Evolutionary conservation across 2,329 filamentous ascomycete genomes (phyloP).

Genomic region (Xylariaceae sp.): DNA sequence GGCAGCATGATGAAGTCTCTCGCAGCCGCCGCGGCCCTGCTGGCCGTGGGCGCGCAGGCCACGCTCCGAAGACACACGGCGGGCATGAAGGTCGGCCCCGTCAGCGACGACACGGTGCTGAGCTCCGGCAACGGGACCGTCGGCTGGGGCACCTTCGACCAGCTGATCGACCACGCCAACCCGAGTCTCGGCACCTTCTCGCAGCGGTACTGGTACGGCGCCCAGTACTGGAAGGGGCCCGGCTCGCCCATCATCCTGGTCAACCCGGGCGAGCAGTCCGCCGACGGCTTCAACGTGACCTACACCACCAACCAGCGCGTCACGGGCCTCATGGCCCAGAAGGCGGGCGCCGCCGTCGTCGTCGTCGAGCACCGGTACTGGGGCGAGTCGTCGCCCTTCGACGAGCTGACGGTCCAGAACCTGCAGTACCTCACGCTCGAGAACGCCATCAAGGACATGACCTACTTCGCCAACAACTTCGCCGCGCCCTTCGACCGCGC

Average conservation of each 20-base stretch:
- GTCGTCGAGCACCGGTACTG: slow-evolving; percentile 37
- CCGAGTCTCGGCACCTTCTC: slow-evolving; percentile 32
- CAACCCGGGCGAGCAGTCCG: slow-evolving; percentile 32
- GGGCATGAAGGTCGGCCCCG: slow-evolving; percentile 22
- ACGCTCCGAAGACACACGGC: slow-evolving; percentile 15
- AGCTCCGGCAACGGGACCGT: slow-evolving; percentile 9
- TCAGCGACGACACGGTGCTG: slow-evolving; percentile 15
- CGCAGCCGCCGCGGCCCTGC: slow-evolving; percentile 15
- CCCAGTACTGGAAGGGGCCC: slow-evolving; percentile 32
- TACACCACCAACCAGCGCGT: slow-evolving; percentile 36
- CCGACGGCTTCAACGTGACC: slow-evolving; percentile 25
- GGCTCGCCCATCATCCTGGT: slow-evolving; percentile 33
- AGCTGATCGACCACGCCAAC: slow-evolving; percentile 33
- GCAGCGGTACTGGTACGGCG: slow-evolving; percentile 34
- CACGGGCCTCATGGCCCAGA: slow-evolving; percentile 30
- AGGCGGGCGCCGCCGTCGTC: slow-evolving; percentile 32
- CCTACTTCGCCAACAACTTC: slow-evolving; percentile 35
- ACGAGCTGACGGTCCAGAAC: slow-evolving; percentile 28
- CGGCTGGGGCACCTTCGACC: slow-evolving; percentile 29
- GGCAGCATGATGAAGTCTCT: slow-evolving; percentile 21
- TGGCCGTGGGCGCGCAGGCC: slow-evolving; percentile 19
- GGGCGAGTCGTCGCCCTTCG: slow-evolving; percentile 31
- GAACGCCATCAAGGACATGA: slow-evolving; percentile 33
- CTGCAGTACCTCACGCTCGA: slow-evolving; percentile 32
- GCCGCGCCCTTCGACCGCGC: slow-evolving; percentile 41